A percentile compares a stretch with the other conserved stretches of the same genome.
Evolutionary conservation across 148 eudicot genomes (phyloP).

Genomic region (Cornus controversa): DNA sequence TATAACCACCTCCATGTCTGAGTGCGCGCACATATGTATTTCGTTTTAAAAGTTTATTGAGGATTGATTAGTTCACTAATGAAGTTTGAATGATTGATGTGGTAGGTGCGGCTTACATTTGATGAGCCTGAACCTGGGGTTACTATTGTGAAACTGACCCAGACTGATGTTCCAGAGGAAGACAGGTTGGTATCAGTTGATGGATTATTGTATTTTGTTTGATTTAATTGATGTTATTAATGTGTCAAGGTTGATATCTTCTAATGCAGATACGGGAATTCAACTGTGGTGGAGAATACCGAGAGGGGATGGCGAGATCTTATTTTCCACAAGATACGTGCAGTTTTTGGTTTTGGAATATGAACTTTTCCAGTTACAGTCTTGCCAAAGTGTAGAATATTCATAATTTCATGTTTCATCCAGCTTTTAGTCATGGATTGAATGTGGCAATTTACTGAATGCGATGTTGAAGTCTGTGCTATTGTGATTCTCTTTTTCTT

Average conservation of each 20-base stretch:
- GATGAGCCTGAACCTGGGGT: slow-evolving; percentile 93
- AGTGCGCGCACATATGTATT: no score
- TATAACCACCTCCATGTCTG: no score
- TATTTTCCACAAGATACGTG: slow-evolving; percentile 85
- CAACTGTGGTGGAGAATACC: slow-evolving; percentile 95
- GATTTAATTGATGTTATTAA: background rate
- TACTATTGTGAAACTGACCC: slow-evolving; percentile 70
- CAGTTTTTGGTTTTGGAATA: slow-evolving; percentile 93
- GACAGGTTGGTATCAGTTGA: slow-evolving; percentile 60
- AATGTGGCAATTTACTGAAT: slow-evolving; percentile 10
- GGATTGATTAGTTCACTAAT: background rate
- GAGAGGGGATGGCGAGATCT: slow-evolving; percentile 99
- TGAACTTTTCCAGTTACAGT: slow-evolving; percentile 21
- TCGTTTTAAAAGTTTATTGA: background rate
- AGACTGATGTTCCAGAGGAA: slow-evolving; percentile 91
- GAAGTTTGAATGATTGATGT: background rate
- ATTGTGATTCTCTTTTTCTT: background rate
- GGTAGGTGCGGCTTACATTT: slow-evolving; percentile 76
- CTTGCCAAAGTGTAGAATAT: background rate
- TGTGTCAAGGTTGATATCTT: background rate
- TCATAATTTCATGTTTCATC: background rate
- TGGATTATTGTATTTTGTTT: background rate
- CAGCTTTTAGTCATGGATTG: slow-evolving; percentile 12
- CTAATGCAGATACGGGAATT: slow-evolving; percentile 80
- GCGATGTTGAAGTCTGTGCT: background rate